These are phyloP conservation scores for Cyclostephanos tholiformis DNA, from an alignment of 108 stramenopile species.

Conservation along the genomic window DNA sequence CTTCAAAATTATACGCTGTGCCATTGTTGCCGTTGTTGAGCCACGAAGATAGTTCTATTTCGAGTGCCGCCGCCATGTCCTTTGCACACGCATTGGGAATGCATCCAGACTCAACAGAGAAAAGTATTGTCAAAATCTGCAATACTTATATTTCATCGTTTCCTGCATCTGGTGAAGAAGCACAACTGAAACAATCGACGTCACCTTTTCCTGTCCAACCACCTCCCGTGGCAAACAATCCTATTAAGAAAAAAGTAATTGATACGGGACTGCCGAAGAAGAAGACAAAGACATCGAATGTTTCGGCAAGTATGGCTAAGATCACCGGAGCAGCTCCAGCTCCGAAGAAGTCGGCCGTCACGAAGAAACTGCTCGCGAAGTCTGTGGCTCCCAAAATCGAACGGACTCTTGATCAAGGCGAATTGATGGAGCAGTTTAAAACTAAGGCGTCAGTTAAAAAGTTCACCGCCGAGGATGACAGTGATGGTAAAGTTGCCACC, in stretches of 20 bases:
- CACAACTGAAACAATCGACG: slow-evolving; percentile 23
- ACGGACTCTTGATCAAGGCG: slow-evolving; percentile 66
- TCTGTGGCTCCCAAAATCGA: slow-evolving; percentile 69
- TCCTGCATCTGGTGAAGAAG: slow-evolving; percentile 55
- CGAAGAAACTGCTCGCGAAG: slow-evolving; percentile 43
- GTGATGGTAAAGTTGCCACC: slow-evolving; percentile 64
- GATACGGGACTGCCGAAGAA: slow-evolving; percentile 74
- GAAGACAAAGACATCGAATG: slow-evolving; percentile 63
- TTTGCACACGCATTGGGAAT: slow-evolving; percentile 67
- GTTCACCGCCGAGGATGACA: slow-evolving; percentile 65
- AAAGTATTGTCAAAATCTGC: slow-evolving; percentile 71
- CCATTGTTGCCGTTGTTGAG: slow-evolving; percentile 79
- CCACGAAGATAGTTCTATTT: slow-evolving; percentile 59
- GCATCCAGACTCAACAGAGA: slow-evolving; percentile 62
- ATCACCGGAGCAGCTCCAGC: slow-evolving; percentile 48
- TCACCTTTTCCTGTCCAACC: slow-evolving; percentile 28
- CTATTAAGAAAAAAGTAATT: slow-evolving; percentile 61
- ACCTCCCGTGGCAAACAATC: slow-evolving; percentile 32
- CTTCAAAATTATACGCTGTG: slow-evolving; percentile 81
- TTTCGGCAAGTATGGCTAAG: slow-evolving; percentile 60
- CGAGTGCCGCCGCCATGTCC: slow-evolving; percentile 72
- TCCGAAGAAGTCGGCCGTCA: slow-evolving; percentile 47
- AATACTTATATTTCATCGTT: slow-evolving; percentile 72
- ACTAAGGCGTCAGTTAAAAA: slow-evolving; percentile 33
- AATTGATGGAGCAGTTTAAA: slow-evolving; percentile 73